phyloP scores from a whole-genome alignment of 176 grass and related monocot genomes.

The Paspalum vaginatum region DNA sequence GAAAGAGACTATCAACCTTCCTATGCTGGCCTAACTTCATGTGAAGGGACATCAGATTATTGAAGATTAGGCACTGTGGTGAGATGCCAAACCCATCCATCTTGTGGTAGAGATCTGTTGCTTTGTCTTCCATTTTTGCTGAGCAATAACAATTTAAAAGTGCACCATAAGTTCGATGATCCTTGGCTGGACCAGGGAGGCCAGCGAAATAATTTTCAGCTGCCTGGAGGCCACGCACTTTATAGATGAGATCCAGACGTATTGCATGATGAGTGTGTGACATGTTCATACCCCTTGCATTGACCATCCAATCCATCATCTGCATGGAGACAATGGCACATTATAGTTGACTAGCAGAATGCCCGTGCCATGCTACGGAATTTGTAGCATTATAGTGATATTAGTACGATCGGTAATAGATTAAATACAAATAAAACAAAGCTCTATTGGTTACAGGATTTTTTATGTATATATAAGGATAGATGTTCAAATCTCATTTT shows the following conservation, averaged over 20 bases:
- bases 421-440: too few relatives aligned
- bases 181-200: slow-evolving; percentile 62
- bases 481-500: too few relatives aligned
- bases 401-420: too few relatives aligned
- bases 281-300: slow-evolving; percentile 63
- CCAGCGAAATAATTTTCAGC: slow-evolving; percentile 71
- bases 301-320: slow-evolving; percentile 79
- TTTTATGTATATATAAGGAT: too few relatives aligned
- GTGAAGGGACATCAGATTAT: slow-evolving; percentile 78
- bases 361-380: too few relatives aligned
- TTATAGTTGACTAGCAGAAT: too few relatives aligned
- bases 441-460: too few relatives aligned
- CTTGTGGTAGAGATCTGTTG: slow-evolving; percentile 54
- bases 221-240: slow-evolving; percentile 57
- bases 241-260: slow-evolving; percentile 64
- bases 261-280: slow-evolving; percentile 65
- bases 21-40: slow-evolving; percentile 58
- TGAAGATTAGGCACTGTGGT: slow-evolving; percentile 37
- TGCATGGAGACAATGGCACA: slow-evolving; percentile 32
- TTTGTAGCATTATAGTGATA: too few relatives aligned
- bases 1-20: slow-evolving; percentile 52
- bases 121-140: slow-evolving; percentile 56
- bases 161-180: slow-evolving; percentile 60
- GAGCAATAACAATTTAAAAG: slow-evolving; percentile 68
- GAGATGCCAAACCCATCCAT: slow-evolving; percentile 56